phyloP scores from a whole-genome alignment of 805 yeast species.

The Candida sanyiensis region DNA sequence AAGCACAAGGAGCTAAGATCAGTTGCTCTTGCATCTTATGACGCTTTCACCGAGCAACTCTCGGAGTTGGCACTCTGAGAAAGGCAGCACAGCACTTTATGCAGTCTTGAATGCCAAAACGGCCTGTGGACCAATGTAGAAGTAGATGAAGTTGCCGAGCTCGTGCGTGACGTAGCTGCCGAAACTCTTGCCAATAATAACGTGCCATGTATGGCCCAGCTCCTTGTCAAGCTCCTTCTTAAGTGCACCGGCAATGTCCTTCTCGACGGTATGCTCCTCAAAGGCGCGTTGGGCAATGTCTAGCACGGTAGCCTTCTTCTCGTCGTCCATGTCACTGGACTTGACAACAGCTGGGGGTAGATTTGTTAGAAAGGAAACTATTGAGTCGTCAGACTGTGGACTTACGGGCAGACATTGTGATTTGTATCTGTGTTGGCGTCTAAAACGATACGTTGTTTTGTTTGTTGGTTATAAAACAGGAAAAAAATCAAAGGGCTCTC shows the following conservation, averaged over 20 bases:
- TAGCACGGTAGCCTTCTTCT: constrained; percentile 44
- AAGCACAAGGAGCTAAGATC: not conserved
- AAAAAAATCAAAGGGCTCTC: constrained; percentile 6
- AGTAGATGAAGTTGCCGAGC: constrained; percentile 65
- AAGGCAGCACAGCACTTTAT: constrained; percentile 20
- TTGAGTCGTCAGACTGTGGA: too few relatives aligned
- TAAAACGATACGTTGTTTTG: too few relatives aligned
- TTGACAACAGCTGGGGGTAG: constrained; percentile 19
- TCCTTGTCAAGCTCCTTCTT: constrained; percentile 60
- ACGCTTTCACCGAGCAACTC: constrained; percentile 3
- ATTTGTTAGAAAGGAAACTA: constrained; percentile 5
- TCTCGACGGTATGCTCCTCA: constrained; percentile 40
- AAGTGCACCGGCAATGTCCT: constrained; percentile 59
- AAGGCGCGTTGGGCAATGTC: constrained; percentile 42
- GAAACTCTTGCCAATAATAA: constrained; percentile 71
- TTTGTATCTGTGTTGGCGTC: too few relatives aligned
- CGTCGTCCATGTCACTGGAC: constrained; percentile 34
- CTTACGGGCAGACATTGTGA: too few relatives aligned
- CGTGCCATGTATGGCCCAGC: constrained; percentile 76
- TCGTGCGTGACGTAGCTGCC: constrained; percentile 79
- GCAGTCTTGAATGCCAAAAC: constrained; percentile 66
- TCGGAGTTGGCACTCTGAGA: constrained; percentile 3
- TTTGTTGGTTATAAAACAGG: too few relatives aligned
- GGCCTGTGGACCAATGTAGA: constrained; percentile 65
- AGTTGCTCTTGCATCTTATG: constrained; percentile 1